Percentiles rank a stretch among this genome's conserved stretches.
Evolutionary conservation across 352 stramenopile genomes (phyloP).

Genomic region (Phytophthora ohioensis): DNA sequence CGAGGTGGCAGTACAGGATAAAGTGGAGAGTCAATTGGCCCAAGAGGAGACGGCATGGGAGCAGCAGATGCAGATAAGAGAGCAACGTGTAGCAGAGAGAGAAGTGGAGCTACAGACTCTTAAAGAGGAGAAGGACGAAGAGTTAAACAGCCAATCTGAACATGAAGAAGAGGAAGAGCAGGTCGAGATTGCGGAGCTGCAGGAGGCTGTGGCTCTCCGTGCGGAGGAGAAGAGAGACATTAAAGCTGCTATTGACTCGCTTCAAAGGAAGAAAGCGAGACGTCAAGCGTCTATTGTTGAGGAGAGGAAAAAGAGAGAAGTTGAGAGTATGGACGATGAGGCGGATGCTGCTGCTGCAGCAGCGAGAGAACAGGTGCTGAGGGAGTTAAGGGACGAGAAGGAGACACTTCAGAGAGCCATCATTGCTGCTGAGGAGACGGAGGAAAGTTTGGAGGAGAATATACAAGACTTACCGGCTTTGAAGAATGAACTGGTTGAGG

Average conservation of each 20-base stretch:
- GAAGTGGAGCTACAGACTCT: conserved; percentile 65
- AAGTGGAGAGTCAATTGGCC: conserved; percentile 64
- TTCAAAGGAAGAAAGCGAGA: conserved; percentile 53
- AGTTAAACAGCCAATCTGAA: conserved; percentile 7
- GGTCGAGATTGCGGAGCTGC: conserved; percentile 40
- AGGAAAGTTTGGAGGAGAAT: conserved; percentile 51
- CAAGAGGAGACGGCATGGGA: conserved; percentile 69
- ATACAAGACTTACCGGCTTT: conserved; percentile 42
- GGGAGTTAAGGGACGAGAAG: conserved; percentile 54
- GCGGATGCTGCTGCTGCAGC: conserved; percentile 22
- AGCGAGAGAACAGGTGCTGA: conserved; percentile 42
- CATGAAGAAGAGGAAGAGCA: conserved; percentile 16
- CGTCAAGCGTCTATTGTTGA: conserved; percentile 10
- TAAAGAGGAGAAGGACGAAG: conserved; percentile 40
- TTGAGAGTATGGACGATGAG: conserved; percentile 27
- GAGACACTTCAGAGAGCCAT: conserved; percentile 58
- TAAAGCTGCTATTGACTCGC: conserved; percentile 58
- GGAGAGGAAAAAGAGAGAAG: conserved; percentile 11
- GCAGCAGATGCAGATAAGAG: conserved; percentile 60
- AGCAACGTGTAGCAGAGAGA: conserved; percentile 53
- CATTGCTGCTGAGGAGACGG: conserved; percentile 50
- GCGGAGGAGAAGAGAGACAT: conserved; percentile 72
- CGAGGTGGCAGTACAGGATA: conserved; percentile 59
- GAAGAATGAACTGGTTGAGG: conserved; percentile 43
- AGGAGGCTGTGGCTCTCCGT: conserved; percentile 58